Base-by-base conservation (phyloP, 768 basidiomycete genomes). In the Mycena indigotica region DNA sequence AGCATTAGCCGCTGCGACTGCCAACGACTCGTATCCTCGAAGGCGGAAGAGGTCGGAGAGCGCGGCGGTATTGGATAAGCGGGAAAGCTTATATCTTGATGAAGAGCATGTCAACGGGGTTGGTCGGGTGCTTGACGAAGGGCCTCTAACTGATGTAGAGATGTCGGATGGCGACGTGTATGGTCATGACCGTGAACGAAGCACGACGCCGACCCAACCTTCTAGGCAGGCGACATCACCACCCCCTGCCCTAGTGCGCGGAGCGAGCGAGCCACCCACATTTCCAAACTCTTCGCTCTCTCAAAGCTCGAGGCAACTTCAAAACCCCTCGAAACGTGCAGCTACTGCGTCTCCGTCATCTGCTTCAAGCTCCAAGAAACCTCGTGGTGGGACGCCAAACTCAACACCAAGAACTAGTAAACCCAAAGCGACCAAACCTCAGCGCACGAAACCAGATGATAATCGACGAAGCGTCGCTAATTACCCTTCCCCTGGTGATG, bases 111-210 rank as follows among this genome's bases (percentile, higher is more conserved):
- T 75, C 25, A 68, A 69, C 24, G 75, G 75, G 40, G 71, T 74
- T 19, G 82, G 74, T 13, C 80, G 80, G 65, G 89, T 93, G 30
- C 67, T 91, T 57, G 90, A 94, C 66, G 91, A 93, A 69, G 74
- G 72, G 55, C 91, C 91, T 8, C 75, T 83, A 48, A 91, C 89
- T 8, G 92, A 93, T 72, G 68, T 91, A 21, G 90, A 84, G 67
- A 72, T 72, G 53, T 79, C 76, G 44, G 82, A 84, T 53, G 68
- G 70, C 28, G 76, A 73, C 24, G 75, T 73, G 16, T 57, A 63
- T 5, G 45, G 66, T 45, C 65, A 52, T 32, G 64, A 52, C 50
- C 53, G 65, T 58, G 64, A 64, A 55, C 56, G 66, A 60, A 57
- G 57, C 50, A 66, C 65, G 40, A 65, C 57, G 65, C 71, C 60